phyloP scores from a whole-genome alignment of 1,139 yeast genomes.

The Scheffersomyces stambukii region DNA sequence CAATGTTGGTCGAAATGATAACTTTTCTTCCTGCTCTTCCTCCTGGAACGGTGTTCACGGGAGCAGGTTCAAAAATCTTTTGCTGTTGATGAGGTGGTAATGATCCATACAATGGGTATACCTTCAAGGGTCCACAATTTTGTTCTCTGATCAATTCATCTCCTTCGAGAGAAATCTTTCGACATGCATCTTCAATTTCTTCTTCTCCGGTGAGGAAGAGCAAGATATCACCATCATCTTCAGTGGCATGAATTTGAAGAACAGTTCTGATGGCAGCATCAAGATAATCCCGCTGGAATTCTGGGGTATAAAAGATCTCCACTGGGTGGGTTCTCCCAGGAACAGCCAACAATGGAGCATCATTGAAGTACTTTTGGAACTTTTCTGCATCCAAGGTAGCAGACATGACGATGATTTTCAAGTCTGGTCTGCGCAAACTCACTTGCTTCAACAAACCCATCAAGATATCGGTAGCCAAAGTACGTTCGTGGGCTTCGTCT shows the following conservation, averaged over 20 bases:
- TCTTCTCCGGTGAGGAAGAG: constrained; percentile 95
- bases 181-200: constrained; percentile 95
- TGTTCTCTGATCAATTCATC: constrained; percentile 87
- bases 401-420: constrained; percentile 92
- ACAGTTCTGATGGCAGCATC: constrained; percentile 96
- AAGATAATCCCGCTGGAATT: constrained; percentile 88
- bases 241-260: constrained; percentile 93
- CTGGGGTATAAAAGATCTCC: constrained; percentile 94
- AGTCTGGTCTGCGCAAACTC: constrained; percentile 72
- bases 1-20: constrained; percentile 92
- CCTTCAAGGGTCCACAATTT: constrained; percentile 82
- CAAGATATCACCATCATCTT: constrained; percentile 87
- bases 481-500: constrained; percentile 98
- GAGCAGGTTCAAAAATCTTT: constrained; percentile 88
- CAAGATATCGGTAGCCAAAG: constrained; percentile 91
- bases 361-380: constrained; percentile 82
- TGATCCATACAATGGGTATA: constrained; percentile 93
- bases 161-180: constrained; percentile 80
- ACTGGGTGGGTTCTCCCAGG: constrained; percentile 99
- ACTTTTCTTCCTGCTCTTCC: constrained; percentile 93
- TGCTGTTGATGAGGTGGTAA: constrained; percentile 95
- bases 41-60: constrained; percentile 52
- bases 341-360: constrained; percentile 91
- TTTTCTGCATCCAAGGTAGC: constrained; percentile 97
- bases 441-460: constrained; percentile 93